Base-by-base conservation (phyloP, 31 red algal species). In the Porphyra umbilicalis region DNA sequence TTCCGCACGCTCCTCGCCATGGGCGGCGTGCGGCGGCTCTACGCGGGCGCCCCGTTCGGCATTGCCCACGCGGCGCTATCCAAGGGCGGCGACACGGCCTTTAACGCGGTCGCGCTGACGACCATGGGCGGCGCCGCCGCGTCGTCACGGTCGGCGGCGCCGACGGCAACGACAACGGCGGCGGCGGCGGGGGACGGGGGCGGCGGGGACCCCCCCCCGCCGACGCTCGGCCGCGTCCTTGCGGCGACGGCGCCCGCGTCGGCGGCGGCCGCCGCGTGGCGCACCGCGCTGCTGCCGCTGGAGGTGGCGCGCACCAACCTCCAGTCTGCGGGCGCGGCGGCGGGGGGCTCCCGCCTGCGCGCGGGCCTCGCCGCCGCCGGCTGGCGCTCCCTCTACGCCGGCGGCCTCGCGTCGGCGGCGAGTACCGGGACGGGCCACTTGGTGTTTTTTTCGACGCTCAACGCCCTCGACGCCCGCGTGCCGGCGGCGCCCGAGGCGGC, bases 341-440 rank as follows among this genome's bases (percentile, higher is more conserved):
- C 84, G 87, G 75, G 91, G 84, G 68, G 94, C 90, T 6, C 85
- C 86, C n/a, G 94, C 90, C 78, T 92, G 86, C 81, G 90, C 80
- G n/a, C 84, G 88, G 29, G 86, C 85, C 2, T 79, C 88, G 38
- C 82, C 94, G 36, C 39, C 71, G 68, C 88, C 86, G 85, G 83
- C 88, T 0, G 34, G 35, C 39, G 76, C 85, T 0, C 83, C 86
- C 36, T 88, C 85, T 29, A 39, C 77, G 25, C 82, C 84, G 20
- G 34, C 42, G 35, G 78, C 82, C 30, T 77, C 83, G 57, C 57
- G 57, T 71, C 57, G 25, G 57, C 57, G 57, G 57, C 57, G 57
- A 71, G 57, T 8, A 71, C 57, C 57, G 57, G 57, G 25, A 71
- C 57, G 13, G 57, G 57, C 57, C 57, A 71, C 57, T 29, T 71